phyloP scores from a whole-genome alignment of 495 filamentous ascomycete species.

The Trichocladium uniseriatum region DNA sequence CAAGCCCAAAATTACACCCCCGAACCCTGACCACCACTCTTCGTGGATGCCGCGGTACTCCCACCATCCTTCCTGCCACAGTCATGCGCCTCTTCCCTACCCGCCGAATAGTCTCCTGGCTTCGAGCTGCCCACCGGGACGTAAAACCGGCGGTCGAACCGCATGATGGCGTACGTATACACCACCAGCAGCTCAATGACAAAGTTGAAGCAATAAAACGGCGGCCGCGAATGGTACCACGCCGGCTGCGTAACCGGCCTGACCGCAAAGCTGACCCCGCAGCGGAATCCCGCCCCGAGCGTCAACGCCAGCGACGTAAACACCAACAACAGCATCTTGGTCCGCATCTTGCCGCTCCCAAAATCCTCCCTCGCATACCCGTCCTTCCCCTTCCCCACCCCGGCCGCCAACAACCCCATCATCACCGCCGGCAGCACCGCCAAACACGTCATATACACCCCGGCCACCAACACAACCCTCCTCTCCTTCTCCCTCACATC shows the following conservation, averaged over 20 bases:
- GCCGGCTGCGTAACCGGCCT: conserved; percentile 48
- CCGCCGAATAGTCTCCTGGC: conserved; percentile 33
- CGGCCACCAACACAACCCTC: conserved; percentile 55
- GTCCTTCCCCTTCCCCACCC: conserved; percentile 31
- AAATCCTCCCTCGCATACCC: conserved; percentile 48
- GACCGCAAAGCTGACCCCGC: conserved; percentile 46
- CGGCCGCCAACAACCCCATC: conserved; percentile 30
- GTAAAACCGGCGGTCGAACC: conserved; percentile 66
- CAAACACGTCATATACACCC: conserved; percentile 58
- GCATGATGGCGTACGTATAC: conserved; percentile 48
- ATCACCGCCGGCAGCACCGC: conserved; percentile 69
- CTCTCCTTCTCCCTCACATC: conserved; percentile 43
- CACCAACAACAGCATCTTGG: conserved; percentile 57
- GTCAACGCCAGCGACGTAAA: conserved; percentile 47
- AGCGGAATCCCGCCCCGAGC: conserved; percentile 62
- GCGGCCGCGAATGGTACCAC: conserved; percentile 58
- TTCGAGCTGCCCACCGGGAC: conserved; percentile 46
- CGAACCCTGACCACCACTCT: no score
- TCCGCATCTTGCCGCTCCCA: conserved; percentile 54
- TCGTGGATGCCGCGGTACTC: no score
- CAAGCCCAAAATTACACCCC: no score
- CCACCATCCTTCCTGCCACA: no score
- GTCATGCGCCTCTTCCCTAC: not conserved
- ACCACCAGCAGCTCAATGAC: conserved; percentile 62
- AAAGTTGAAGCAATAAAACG: conserved; percentile 77